Evolutionary conservation across 2,329 filamentous ascomycete genomes (phyloP).

Genomic region (Tolypocladium guangdongense): DNA sequence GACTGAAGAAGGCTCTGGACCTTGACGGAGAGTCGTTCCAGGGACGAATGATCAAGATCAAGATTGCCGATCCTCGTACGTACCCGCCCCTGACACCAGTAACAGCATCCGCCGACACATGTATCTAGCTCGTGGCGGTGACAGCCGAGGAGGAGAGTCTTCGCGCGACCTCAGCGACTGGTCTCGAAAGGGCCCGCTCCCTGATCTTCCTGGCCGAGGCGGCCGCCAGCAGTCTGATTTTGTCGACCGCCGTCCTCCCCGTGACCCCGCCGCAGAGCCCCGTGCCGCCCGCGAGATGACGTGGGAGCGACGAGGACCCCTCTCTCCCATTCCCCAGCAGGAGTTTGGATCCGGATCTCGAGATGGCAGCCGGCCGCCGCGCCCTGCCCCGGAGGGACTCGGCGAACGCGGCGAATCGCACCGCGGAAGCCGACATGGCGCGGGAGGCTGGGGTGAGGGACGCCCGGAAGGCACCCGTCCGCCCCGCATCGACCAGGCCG

Average conservation of each 20-base stretch:
- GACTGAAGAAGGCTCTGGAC: constrained; percentile 80
- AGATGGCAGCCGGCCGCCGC: constrained; percentile 39
- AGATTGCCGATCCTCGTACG: constrained; percentile 95
- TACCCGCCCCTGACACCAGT: background rate
- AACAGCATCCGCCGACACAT: constrained; percentile 21
- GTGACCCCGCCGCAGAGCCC: constrained; percentile 49
- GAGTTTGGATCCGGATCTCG: constrained; percentile 39
- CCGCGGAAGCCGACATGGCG: constrained; percentile 55
- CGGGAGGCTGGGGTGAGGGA: constrained; percentile 67
- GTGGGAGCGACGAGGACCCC: constrained; percentile 91
- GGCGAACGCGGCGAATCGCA: constrained; percentile 46
- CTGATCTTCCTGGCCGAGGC: constrained; percentile 52
- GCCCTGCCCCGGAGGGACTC: constrained; percentile 37
- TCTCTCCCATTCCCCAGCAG: constrained; percentile 56
- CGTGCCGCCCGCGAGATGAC: constrained; percentile 62
- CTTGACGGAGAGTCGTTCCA: constrained; percentile 76
- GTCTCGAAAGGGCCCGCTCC: constrained; percentile 84
- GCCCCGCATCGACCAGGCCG: constrained; percentile 62
- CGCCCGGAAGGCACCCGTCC: constrained; percentile 68
- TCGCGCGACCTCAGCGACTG: constrained; percentile 78
- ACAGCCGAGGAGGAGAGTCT: constrained; percentile 42
- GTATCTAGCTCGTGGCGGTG: constrained; percentile 68
- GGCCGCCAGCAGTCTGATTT: constrained; percentile 38
- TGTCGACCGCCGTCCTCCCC: constrained; percentile 48
- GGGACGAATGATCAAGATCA: constrained; percentile 82